These are phyloP conservation scores for Raffaelea arxii DNA, from an alignment of 2,329 filamentous ascomycete genomes.

Conservation along the genomic window DNA sequence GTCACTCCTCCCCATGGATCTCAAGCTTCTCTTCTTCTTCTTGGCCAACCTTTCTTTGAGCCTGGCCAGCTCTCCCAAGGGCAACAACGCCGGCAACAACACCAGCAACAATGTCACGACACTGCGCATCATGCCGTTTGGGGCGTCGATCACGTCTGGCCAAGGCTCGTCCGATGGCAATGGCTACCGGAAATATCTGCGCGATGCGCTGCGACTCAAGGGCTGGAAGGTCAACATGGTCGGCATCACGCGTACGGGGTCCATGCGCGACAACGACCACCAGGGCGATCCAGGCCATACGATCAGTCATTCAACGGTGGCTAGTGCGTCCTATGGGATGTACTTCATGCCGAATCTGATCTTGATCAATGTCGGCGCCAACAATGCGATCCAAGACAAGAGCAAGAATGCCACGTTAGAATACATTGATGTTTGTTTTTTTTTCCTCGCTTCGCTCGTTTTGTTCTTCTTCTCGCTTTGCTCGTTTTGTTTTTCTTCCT, in stretches of 20 bases:
- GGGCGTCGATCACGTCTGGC: conserved; percentile 33
- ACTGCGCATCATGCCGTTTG: conserved; percentile 33
- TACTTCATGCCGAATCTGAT: conserved; percentile 12
- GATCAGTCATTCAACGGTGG: too few species aligned
- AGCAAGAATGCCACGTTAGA: conserved; percentile 10
- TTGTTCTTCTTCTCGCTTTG: not conserved
- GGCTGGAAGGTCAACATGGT: conserved; percentile 7
- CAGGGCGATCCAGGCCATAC: conserved; percentile 7
- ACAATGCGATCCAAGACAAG: conserved; percentile 13
- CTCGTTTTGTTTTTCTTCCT: not conserved
- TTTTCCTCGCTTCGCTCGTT: not conserved
- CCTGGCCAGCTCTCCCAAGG: too few species aligned
- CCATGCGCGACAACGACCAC: conserved; percentile 7
- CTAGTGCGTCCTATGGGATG: conserved; percentile 3
- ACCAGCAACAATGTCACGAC: too few species aligned
- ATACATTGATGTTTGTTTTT: not conserved
- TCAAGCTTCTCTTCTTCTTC: too few species aligned
- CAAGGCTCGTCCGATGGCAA: conserved; percentile 19
- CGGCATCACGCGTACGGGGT: conserved; percentile 5
- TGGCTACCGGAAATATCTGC: conserved; percentile 8
- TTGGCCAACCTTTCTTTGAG: too few species aligned
- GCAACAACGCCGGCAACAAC: too few species aligned
- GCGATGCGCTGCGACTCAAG: conserved; percentile 2
- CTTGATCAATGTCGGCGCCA: conserved; percentile 14
- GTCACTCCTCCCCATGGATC: too few species aligned